Evolutionary conservation across 352 stramenopile genomes (phyloP), one percentile per base, ranked within the genome.

Genomic region (Plasmopara halstedii): DNA sequence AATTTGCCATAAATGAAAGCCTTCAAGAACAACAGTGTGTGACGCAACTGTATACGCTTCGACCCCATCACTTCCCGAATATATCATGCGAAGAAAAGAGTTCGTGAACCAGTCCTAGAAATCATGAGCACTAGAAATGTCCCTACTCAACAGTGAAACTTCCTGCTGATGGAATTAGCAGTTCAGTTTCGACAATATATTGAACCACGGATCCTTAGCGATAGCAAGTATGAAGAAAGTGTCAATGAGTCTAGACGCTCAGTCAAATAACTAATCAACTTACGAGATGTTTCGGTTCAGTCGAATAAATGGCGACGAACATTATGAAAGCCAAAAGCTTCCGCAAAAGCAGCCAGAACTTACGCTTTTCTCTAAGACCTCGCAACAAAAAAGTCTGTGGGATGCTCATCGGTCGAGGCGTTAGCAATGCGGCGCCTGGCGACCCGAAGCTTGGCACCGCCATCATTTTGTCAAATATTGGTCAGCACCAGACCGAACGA

Each of bases 201-300:
- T 11, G 9, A 42, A 19, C 26, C 6, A 37, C n/a, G n/a, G n/a
- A n/a, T n/a, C n/a, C n/a, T n/a, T n/a, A n/a, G n/a, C n/a, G n/a
- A n/a, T n/a, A n/a, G n/a, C n/a, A n/a, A n/a, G n/a, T n/a, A n/a
- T n/a, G n/a, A n/a, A n/a, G n/a, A n/a, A n/a, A n/a, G n/a, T n/a
- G n/a, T n/a, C n/a, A n/a, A n/a, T n/a, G n/a, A n/a, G n/a, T n/a
- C n/a, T n/a, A n/a, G n/a, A n/a, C n/a, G n/a, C n/a, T n/a, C n/a
- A n/a, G n/a, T n/a, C n/a, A n/a, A n/a, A n/a, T n/a, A n/a, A n/a
- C n/a, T n/a, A n/a, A n/a, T n/a, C n/a, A n/a, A 33, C 17, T 45
- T 29, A 6, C n/a, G 72, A 79, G 33, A 87, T 84, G 52, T 87
- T 85, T 48, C 75, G 70, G 36, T 87, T 72, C 20, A 87, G 65